phyloP scores from a whole-genome alignment of 2,329 filamentous ascomycete genomes.

The Dothiorella sarmentorum region DNA sequence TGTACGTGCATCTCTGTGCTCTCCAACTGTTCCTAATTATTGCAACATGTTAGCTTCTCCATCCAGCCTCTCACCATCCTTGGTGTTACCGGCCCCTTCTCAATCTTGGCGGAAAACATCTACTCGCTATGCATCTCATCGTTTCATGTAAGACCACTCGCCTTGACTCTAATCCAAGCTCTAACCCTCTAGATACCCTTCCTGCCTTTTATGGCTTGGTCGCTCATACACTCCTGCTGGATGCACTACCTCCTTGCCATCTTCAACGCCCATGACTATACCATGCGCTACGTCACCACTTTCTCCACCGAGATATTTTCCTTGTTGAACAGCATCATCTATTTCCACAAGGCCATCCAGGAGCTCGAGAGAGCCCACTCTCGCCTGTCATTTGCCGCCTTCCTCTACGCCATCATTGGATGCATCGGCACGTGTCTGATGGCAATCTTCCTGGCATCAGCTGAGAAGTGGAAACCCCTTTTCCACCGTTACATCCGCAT shows the following conservation, averaged over 20 bases:
- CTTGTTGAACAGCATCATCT: slow-evolving; percentile 64
- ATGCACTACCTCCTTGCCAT: slow-evolving; percentile 62
- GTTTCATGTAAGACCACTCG: slow-evolving; percentile 47
- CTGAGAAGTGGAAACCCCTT: slow-evolving; percentile 59
- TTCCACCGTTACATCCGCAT: slow-evolving; percentile 61
- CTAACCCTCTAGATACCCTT: slow-evolving; percentile 46
- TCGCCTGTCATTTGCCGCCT: slow-evolving; percentile 57
- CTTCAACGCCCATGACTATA: slow-evolving; percentile 67
- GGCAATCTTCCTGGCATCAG: slow-evolving; percentile 59
- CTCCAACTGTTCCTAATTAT: not conserved
- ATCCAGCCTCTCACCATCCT: slow-evolving; percentile 64
- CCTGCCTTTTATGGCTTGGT: slow-evolving; percentile 66
- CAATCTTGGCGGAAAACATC: slow-evolving; percentile 64
- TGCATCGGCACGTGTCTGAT: slow-evolving; percentile 61
- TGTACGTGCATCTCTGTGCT: slow-evolving; percentile 41
- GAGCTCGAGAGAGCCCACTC: slow-evolving; percentile 59
- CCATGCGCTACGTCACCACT: slow-evolving; percentile 66
- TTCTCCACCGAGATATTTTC: slow-evolving; percentile 67
- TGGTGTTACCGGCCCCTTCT: slow-evolving; percentile 64
- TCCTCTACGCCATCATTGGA: slow-evolving; percentile 63
- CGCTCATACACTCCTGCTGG: slow-evolving; percentile 63
- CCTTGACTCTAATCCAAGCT: not conserved
- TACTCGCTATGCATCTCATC: slow-evolving; percentile 55
- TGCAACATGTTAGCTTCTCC: slow-evolving; percentile 42
- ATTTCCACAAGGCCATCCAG: slow-evolving; percentile 65